A percentile compares a stretch with the other conserved stretches of the same genome.
Conservation (phyloP, 108 stramenopile genomes). For the Asterionellopsis glacialis region DNA sequence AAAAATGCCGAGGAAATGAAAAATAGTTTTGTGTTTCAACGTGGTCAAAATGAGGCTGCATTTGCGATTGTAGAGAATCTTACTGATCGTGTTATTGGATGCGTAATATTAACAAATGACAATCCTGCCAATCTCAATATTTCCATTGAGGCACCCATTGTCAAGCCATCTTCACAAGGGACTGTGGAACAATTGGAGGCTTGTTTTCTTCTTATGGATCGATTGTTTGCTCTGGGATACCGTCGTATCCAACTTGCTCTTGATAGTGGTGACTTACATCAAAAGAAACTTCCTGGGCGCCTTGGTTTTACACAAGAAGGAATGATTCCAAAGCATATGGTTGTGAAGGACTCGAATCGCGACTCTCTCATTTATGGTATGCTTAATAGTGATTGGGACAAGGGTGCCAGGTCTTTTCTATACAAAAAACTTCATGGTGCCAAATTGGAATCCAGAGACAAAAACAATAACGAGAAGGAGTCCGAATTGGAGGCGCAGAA, state of each 20-base stretch:
- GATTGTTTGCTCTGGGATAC: constrained; percentile 79
- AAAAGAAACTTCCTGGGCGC: constrained; percentile 50
- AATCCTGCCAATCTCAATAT: constrained; percentile 69
- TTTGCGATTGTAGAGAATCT: constrained; percentile 76
- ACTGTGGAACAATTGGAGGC: constrained; percentile 70
- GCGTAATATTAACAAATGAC: constrained; percentile 54
- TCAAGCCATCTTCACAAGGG: constrained; percentile 49
- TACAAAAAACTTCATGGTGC: constrained; percentile 69
- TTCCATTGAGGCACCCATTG: constrained; percentile 67
- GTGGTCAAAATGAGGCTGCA: constrained; percentile 39
- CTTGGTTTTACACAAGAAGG: constrained; percentile 76
- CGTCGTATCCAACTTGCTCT: constrained; percentile 71
- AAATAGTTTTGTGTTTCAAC: constrained; percentile 63
- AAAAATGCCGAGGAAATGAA: constrained; percentile 21
- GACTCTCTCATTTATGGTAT: constrained; percentile 78
- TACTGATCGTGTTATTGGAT: constrained; percentile 67
- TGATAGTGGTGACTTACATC: constrained; percentile 55
- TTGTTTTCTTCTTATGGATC: constrained; percentile 73
- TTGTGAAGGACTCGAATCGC: constrained; percentile 78
- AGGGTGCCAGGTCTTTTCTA: constrained; percentile 60
- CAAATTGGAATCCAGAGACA: constrained; percentile 43
- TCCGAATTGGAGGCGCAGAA: constrained; percentile 61
- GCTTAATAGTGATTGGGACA: constrained; percentile 86
- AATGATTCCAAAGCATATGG: constrained; percentile 58
- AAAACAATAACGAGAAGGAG: constrained; percentile 59